A percentile compares a stretch with the other conserved stretches of the same genome.
Evolutionary conservation across 306 rosid genomes (phyloP).

Genomic region (Lotus japonicus): DNA sequence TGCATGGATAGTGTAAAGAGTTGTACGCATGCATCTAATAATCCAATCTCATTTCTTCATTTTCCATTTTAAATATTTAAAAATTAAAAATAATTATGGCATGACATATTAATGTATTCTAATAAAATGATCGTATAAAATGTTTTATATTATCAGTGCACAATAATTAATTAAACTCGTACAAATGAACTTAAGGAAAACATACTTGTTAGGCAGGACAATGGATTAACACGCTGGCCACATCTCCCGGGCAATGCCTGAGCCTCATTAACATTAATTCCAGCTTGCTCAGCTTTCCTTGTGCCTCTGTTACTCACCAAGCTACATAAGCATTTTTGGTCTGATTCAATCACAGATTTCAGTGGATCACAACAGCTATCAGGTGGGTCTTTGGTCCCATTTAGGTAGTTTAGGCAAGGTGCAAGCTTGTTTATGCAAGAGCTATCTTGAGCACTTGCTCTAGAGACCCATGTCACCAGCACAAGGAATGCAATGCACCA

Average conservation of each 20-base stretch:
- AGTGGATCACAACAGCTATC: constrained; percentile 53
- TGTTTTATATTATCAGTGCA: too few species aligned
- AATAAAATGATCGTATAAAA: too few species aligned
- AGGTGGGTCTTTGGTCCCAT: constrained; percentile 48
- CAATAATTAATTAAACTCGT: too few species aligned
- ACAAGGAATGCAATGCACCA: neutral
- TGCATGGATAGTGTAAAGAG: too few species aligned
- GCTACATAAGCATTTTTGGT: constrained; percentile 45
- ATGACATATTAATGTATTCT: too few species aligned
- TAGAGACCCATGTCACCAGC: neutral
- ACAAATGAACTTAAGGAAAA: too few species aligned
- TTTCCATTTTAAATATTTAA: too few species aligned
- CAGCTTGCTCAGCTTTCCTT: constrained; percentile 46
- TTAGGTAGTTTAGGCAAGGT: constrained; percentile 50
- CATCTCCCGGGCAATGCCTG: constrained; percentile 43
- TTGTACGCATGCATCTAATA: too few species aligned
- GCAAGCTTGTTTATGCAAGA: constrained; percentile 38
- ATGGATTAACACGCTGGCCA: constrained; percentile 47
- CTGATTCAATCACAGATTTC: constrained; percentile 40
- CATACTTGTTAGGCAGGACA: constrained; percentile 41
- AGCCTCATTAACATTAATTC: constrained; percentile 46
- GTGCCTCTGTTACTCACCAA: constrained; percentile 44
- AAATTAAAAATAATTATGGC: too few species aligned
- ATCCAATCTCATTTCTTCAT: too few species aligned
- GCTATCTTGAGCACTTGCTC: constrained; percentile 23